Evolutionary conservation across 1,284 basidiomycete genomes (phyloP).

Genomic region (Vanrija sp.): DNA sequence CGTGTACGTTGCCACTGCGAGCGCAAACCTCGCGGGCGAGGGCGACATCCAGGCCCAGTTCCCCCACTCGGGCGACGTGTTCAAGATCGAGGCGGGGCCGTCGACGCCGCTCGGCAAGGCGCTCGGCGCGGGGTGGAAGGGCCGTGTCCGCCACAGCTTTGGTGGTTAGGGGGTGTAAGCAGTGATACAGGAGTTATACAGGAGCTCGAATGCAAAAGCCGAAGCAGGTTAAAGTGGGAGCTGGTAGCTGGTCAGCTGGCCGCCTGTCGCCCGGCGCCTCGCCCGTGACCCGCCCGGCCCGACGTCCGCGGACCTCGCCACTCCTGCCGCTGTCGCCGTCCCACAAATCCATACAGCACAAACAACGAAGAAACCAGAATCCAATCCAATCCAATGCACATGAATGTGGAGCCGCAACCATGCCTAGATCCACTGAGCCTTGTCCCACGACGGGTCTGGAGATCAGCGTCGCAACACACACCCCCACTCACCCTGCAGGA

Average conservation of each 20-base stretch:
- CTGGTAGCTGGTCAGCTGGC: too few relatives aligned
- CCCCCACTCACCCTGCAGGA: slow-evolving; percentile 63
- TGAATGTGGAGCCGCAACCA: background rate
- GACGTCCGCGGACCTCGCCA: too few relatives aligned
- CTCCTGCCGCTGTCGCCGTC: too few relatives aligned
- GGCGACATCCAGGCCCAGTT: slow-evolving; percentile 25
- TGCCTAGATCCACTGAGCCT: slow-evolving; percentile 41
- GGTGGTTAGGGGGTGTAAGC: background rate
- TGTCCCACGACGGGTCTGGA: slow-evolving; percentile 46
- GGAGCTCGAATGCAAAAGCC: too few relatives aligned
- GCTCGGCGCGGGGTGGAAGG: slow-evolving; percentile 25
- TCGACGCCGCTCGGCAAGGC: slow-evolving; percentile 25
- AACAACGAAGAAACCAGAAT: slow-evolving; percentile 9
- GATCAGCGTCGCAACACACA: background rate
- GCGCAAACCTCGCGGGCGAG: slow-evolving; percentile 25
- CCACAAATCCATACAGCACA: slow-evolving; percentile 2
- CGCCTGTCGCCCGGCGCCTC: too few relatives aligned
- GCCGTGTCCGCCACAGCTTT: slow-evolving; percentile 25
- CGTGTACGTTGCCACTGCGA: slow-evolving; percentile 39
- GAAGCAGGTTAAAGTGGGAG: too few relatives aligned
- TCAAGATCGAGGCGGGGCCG: slow-evolving; percentile 29
- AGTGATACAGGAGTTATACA: background rate
- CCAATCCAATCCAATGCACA: slow-evolving; percentile 8
- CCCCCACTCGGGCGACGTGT: slow-evolving; percentile 35
- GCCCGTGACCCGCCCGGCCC: too few relatives aligned